phyloP scores from a whole-genome alignment of 345 rosid genomes.

The Conringia planisiliqua region DNA sequence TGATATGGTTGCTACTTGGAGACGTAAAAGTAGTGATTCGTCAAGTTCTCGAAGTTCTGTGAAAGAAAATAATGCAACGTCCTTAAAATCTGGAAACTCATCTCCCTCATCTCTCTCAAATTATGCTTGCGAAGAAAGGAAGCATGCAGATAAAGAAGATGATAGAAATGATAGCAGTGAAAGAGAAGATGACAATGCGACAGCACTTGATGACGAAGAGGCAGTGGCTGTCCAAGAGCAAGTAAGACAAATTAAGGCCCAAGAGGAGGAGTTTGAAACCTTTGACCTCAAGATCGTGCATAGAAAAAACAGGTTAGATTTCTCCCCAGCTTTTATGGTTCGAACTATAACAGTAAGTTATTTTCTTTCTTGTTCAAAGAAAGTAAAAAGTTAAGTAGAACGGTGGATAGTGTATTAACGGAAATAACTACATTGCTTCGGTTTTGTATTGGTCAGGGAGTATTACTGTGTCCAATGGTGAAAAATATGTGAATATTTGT shows the following conservation, averaged over 20 bases:
- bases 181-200: slow-evolving; percentile 71
- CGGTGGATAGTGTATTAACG: background rate
- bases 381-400: background rate
- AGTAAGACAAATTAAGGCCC: slow-evolving; percentile 92
- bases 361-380: background rate
- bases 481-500: background rate
- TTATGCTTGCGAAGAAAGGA: slow-evolving; percentile 61
- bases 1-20: slow-evolving; percentile 76
- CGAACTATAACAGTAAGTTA: background rate
- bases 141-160: slow-evolving; percentile 50
- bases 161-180: slow-evolving; percentile 45
- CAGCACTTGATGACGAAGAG: slow-evolving; percentile 88
- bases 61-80: slow-evolving; percentile 59
- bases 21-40: slow-evolving; percentile 73
- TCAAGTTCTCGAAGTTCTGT: slow-evolving; percentile 68
- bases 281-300: slow-evolving; percentile 96
- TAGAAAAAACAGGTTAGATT: slow-evolving; percentile 86
- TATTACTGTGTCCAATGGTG: background rate
- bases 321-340: slow-evolving; percentile 1
- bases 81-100: slow-evolving; percentile 58
- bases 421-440: background rate
- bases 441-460: slow-evolving; percentile 2
- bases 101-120: slow-evolving; percentile 67
- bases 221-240: slow-evolving; percentile 96
- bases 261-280: slow-evolving; percentile 98